A percentile compares a stretch with the other conserved stretches of the same genome.
phyloP scores from a whole-genome alignment of 495 filamentous ascomycete genomes.

The Collariella sp. region DNA sequence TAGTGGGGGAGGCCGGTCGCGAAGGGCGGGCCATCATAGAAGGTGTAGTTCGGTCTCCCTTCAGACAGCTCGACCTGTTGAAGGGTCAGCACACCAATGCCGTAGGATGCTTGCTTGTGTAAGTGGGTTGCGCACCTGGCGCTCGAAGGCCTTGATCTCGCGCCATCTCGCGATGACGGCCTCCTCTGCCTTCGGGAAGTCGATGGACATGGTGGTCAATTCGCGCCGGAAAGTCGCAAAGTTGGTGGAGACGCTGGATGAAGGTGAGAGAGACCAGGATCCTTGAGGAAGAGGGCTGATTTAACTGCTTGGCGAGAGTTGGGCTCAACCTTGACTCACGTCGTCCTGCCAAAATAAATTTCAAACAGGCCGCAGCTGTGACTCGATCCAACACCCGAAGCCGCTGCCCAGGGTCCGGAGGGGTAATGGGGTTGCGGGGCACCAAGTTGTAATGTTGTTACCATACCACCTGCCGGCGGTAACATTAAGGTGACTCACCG shows the following conservation, averaged over 20 bases:
- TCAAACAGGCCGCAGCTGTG: conserved; percentile 11
- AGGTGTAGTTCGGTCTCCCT: conserved; percentile 67
- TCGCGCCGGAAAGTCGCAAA: not conserved
- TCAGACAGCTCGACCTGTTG: conserved; percentile 43
- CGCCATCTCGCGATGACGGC: conserved; percentile 70
- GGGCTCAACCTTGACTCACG: conserved; percentile 15
- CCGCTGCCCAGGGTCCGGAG: conserved; percentile 6
- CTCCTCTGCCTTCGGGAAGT: conserved; percentile 90
- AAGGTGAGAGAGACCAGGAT: not conserved
- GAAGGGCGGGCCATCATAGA: conserved; percentile 67
- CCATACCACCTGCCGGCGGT: conserved; percentile 2
- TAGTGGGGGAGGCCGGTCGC: conserved; percentile 76
- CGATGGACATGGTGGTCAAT: conserved; percentile 60
- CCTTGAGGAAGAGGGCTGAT: not conserved
- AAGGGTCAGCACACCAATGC: conserved; percentile 3
- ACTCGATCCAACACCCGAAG: conserved; percentile 13
- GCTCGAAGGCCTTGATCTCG: conserved; percentile 81
- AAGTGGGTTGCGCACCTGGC: conserved; percentile 18
- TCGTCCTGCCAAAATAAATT: conserved; percentile 6
- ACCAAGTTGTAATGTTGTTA: not conserved
- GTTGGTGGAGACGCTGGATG: not conserved
- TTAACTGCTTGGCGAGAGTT: not conserved
- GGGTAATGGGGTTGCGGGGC: conserved; percentile 15
- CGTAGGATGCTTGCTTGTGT: not conserved
- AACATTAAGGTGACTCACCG: not conserved